Base-by-base conservation (phyloP, 129 eudicot species). In the Arctium lappa region DNA sequence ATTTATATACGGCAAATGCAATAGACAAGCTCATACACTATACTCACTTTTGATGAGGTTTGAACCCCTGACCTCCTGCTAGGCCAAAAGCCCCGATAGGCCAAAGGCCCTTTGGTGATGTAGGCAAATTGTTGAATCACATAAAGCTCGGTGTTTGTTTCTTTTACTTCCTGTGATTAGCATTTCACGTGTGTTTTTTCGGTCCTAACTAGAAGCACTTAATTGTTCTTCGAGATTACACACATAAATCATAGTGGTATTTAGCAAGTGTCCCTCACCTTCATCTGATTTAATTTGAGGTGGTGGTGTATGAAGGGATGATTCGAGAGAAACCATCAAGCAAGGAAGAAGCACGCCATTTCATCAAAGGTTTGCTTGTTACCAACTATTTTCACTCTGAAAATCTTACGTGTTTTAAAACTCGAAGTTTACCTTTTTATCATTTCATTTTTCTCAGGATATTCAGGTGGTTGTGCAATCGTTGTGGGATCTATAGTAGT, bases 401-500 rank as follows among this genome's bases (percentile, higher is more conserved):
- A 84, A 62, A 60, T 69, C 32, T 68, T 8, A 77, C 39, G 30
- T 63, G 10, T 16, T 48, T 60, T 70, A 70, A 5, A 66, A 32
- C 40, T 31, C 0, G 1, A 71, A 56, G 36, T 16, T 38, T 9
- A 37, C 65, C 16, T 22, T 0, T 40, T 8, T 76, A 4, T 62
- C 13, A 27, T 46, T 18, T 36, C 5, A 30, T 84, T 4, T 75
- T 74, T 74, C 73, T 50, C 86, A 95, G 99, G 89, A 63, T 95
- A 95, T 86, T 95, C 99, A 62, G 97, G 99, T 76, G 89, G 95
- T 81, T 86, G 81, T 76, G 97, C 93, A 30, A 60, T 79, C 13
- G 97, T 94, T 83, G 99, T 95, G 77, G 97, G 99, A 88, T 93
- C 99, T 66, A 90, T 95, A 38, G 89, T 91, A 13, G 88, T 95